Evolutionary conservation across 2,329 filamentous ascomycete species (phyloP).

Genomic region (Aspergillus sp.): DNA sequence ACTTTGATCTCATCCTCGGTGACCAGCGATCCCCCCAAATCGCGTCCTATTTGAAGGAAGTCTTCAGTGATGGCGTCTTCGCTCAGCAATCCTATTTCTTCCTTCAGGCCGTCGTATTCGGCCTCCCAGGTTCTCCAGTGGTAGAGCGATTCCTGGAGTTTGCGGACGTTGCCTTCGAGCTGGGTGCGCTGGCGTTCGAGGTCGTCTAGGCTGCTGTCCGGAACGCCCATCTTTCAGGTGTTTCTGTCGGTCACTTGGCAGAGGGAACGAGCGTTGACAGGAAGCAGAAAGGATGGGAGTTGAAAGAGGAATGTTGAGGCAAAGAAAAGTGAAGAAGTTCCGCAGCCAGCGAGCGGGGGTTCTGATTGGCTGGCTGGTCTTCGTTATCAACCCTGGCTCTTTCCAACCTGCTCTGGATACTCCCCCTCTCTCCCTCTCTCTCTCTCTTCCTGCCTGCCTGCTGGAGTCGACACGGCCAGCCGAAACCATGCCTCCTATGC

Average conservation of each 20-base stretch:
- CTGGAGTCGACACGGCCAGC: neutral
- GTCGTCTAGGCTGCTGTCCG: slow-evolving; percentile 49
- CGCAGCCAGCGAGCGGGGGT: slow-evolving; percentile 8
- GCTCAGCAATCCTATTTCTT: slow-evolving; percentile 58
- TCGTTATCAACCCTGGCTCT: slow-evolving; percentile 9
- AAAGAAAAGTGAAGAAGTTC: slow-evolving; percentile 5
- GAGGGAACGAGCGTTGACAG: neutral
- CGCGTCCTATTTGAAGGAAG: slow-evolving; percentile 39
- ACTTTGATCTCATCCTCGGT: slow-evolving; percentile 46
- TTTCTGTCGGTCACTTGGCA: neutral
- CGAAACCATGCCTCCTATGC: slow-evolving; percentile 21
- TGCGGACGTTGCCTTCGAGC: slow-evolving; percentile 65
- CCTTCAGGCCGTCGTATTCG: slow-evolving; percentile 82
- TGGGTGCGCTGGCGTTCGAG: slow-evolving; percentile 66
- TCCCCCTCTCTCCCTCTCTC: slow-evolving; percentile 3
- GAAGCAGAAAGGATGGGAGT: neutral
- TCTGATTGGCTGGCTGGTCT: slow-evolving; percentile 14
- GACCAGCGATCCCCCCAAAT: slow-evolving; percentile 38
- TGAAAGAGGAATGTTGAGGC: slow-evolving; percentile 1
- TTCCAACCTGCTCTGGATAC: slow-evolving; percentile 4
- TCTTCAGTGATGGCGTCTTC: slow-evolving; percentile 43
- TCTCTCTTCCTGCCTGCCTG: neutral
- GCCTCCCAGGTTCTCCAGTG: slow-evolving; percentile 88
- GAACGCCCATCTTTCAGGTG: slow-evolving; percentile 20
- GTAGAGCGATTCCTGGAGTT: slow-evolving; percentile 65